Evolutionary conservation across 2,329 filamentous ascomycete genomes (phyloP).

Genomic region (Penicillium psychrosexuale): DNA sequence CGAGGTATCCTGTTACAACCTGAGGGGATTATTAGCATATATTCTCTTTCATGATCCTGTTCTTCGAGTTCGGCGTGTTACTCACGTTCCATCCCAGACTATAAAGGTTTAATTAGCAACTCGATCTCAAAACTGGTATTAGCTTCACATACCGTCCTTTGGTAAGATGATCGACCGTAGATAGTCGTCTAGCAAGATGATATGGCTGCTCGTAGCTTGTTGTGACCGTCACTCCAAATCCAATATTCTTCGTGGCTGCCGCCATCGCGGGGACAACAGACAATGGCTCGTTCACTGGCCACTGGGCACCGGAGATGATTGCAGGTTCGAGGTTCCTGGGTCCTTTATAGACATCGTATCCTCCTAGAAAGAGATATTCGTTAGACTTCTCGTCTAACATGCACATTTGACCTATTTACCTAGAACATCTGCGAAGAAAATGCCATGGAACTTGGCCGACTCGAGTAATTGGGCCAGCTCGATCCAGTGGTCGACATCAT

Average conservation of each 20-base stretch:
- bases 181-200: conserved; percentile 62
- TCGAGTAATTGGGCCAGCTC: conserved; percentile 60
- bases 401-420: conserved; percentile 29
- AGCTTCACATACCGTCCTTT: conserved; percentile 51
- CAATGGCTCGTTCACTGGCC: conserved; percentile 68
- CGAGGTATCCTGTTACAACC: conserved; percentile 66
- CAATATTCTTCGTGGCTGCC: conserved; percentile 63
- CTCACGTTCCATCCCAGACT: conserved; percentile 57
- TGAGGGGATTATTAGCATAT: conserved; percentile 20
- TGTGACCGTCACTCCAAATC: conserved; percentile 65
- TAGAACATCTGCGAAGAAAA: conserved; percentile 66
- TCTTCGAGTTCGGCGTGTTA: background rate
- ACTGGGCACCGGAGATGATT: conserved; percentile 62
- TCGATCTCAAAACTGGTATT: background rate
- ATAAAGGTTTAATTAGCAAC: background rate
- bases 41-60: rapidly evolving
- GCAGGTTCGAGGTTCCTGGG: conserved; percentile 59
- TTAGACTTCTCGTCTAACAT: conserved; percentile 5
- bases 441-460: conserved; percentile 61
- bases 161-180: conserved; percentile 65
- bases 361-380: conserved; percentile 39
- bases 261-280: conserved; percentile 65
- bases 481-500: conserved; percentile 59
- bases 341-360: conserved; percentile 68
- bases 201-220: conserved; percentile 70